Evolutionary conservation across 495 filamentous ascomycete genomes (phyloP).

Genomic region (Penicillium angulare): DNA sequence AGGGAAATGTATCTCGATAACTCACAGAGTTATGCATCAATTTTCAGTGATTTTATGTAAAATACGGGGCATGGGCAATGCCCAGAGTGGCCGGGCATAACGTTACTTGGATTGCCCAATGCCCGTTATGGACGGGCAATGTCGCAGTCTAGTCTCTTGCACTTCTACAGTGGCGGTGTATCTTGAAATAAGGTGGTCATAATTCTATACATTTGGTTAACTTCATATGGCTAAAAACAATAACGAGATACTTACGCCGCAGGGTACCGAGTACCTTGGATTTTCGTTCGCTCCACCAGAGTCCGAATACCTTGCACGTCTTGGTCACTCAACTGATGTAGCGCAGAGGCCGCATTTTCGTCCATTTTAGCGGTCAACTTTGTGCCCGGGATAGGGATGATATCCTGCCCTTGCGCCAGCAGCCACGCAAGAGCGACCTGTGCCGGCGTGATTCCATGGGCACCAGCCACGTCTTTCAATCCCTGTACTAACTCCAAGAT

Average conservation of each 20-base stretch:
- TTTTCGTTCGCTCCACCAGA: conserved; percentile 2
- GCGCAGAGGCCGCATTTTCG: conserved; percentile 51
- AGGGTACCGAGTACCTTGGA: conserved; percentile 12
- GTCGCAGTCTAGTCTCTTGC: too few relatives aligned
- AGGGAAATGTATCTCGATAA: too few relatives aligned
- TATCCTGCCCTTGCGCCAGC: conserved; percentile 52
- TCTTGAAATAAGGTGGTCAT: too few relatives aligned
- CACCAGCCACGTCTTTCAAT: conserved; percentile 28
- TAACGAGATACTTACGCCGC: not conserved
- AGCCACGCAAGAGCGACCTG: conserved; percentile 58
- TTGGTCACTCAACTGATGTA: conserved; percentile 39
- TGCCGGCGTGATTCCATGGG: conserved; percentile 41
- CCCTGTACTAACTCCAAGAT: not conserved
- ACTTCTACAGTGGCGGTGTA: too few relatives aligned
- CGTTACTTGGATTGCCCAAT: too few relatives aligned
- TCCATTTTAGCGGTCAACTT: conserved; percentile 56
- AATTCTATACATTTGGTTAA: too few relatives aligned
- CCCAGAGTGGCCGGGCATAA: too few relatives aligned
- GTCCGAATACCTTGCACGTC: conserved; percentile 46
- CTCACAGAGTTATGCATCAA: too few relatives aligned
- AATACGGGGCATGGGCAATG: too few relatives aligned
- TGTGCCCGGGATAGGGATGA: conserved; percentile 60
- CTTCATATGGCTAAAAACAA: too few relatives aligned
- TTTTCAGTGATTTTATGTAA: too few relatives aligned
- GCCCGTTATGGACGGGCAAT: too few relatives aligned